A percentile compares a stretch with the other conserved stretches of the same genome.
Evolutionary conservation across 495 filamentous ascomycete species (phyloP).

Genomic region (Neurospora sp.): DNA sequence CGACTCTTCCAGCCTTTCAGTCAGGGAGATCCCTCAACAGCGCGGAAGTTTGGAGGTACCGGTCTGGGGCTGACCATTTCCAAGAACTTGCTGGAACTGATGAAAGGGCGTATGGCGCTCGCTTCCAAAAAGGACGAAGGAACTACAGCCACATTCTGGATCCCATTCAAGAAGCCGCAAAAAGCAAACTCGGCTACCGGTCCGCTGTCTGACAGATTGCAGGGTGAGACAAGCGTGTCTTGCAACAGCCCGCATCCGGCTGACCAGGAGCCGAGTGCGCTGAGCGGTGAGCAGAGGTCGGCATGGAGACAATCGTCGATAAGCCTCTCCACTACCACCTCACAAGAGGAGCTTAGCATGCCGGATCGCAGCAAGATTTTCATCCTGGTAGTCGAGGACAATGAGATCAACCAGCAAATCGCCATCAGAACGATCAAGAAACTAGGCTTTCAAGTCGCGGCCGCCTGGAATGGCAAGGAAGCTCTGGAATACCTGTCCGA

Average conservation of each 20-base stretch:
- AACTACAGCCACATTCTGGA: slow-evolving; percentile 57
- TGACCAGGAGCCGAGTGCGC: background rate
- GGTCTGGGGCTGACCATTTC: slow-evolving; percentile 74
- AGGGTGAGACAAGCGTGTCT: slow-evolving; percentile 52
- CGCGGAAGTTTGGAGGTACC: slow-evolving; percentile 68
- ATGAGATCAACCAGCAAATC: slow-evolving; percentile 70
- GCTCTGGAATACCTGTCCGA: slow-evolving; percentile 55
- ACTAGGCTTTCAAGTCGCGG: slow-evolving; percentile 59
- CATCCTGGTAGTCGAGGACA: slow-evolving; percentile 72
- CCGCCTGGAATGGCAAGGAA: slow-evolving; percentile 66
- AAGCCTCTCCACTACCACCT: slow-evolving; percentile 14
- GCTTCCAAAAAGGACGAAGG: slow-evolving; percentile 47
- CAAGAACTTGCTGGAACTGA: slow-evolving; percentile 67
- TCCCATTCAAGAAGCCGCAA: slow-evolving; percentile 52
- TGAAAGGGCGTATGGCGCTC: slow-evolving; percentile 66
- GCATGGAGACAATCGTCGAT: slow-evolving; percentile 21
- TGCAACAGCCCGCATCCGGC: slow-evolving; percentile 35
- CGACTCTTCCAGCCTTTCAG: slow-evolving; percentile 78
- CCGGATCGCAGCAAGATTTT: slow-evolving; percentile 45
- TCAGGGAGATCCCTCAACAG: slow-evolving; percentile 72
- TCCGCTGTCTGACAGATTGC: slow-evolving; percentile 47
- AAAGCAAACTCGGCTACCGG: slow-evolving; percentile 25
- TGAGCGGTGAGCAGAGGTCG: slow-evolving; percentile 21
- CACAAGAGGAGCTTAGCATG: slow-evolving; percentile 28
- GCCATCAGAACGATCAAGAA: slow-evolving; percentile 65